Percentiles rank a stretch among this genome's conserved stretches.
These are phyloP conservation scores for Auricularia sp. DNA, from an alignment of 768 basidiomycete species.

Conservation along the genomic window DNA sequence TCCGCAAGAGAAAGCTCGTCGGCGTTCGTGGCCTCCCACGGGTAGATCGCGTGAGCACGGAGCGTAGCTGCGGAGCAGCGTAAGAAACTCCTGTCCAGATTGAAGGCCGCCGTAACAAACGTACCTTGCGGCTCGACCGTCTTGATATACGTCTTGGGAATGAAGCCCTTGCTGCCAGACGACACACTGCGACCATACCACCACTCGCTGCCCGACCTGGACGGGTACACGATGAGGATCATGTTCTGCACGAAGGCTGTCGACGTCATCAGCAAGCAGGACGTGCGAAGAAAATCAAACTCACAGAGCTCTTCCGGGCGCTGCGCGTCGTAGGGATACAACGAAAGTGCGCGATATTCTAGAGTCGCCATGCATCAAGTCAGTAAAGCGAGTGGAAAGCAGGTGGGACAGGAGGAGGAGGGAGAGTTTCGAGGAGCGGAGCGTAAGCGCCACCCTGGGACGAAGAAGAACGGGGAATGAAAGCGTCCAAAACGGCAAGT, in stretches of 20 bases:
- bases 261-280: neutral
- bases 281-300: conserved; percentile 18
- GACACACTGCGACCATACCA: conserved; percentile 73
- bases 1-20: conserved; percentile 85
- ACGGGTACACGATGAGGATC: conserved; percentile 71
- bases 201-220: conserved; percentile 83
- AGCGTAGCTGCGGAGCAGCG: conserved; percentile 5
- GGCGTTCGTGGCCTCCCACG: conserved; percentile 55
- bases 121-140: conserved; percentile 54
- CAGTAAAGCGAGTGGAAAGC: neutral
- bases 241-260: conserved; percentile 74
- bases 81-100: neutral
- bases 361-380: conserved; percentile 8
- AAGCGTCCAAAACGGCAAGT: neutral
- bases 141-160: conserved; percentile 85
- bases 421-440: neutral
- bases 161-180: conserved; percentile 67
- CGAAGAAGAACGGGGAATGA: too few species aligned
- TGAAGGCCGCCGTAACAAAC: neutral
- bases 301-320: conserved; percentile 80
- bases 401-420: neutral
- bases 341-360: conserved; percentile 70
- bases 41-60: conserved; percentile 70
- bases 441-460: neutral
- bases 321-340: conserved; percentile 81